phyloP scores from a whole-genome alignment of 164 flowering plant genomes.

The Houttuynia cordata region DNA sequence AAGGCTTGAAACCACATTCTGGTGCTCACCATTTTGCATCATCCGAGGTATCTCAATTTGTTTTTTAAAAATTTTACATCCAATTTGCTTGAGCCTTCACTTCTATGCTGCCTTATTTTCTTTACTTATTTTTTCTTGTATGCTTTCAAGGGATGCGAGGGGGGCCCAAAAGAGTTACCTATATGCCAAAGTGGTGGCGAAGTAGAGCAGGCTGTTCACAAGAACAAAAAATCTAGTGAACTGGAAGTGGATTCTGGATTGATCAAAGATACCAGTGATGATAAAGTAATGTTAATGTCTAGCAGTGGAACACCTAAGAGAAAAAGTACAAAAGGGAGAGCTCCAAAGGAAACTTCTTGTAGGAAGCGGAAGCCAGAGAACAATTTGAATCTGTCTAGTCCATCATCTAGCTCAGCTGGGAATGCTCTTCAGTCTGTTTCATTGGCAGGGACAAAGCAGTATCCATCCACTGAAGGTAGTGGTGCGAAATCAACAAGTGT shows the following conservation, averaged over 20 bases:
- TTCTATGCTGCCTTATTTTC: not conserved
- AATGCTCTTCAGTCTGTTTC: constrained; percentile 20
- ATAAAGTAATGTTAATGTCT: constrained; percentile 34
- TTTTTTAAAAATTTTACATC: not conserved
- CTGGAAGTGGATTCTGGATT: constrained; percentile 11
- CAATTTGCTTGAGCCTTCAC: not conserved
- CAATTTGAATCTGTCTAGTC: constrained; percentile 18
- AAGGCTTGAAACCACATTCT: constrained; percentile 29
- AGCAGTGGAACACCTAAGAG: constrained; percentile 32
- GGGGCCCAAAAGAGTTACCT: not conserved
- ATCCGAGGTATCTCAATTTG: constrained; percentile 22
- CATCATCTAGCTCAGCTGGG: constrained; percentile 21
- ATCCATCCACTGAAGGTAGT: constrained; percentile 21
- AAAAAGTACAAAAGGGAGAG: constrained; percentile 30
- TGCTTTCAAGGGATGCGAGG: not conserved
- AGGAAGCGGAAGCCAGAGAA: constrained; percentile 20
- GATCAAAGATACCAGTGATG: constrained; percentile 20
- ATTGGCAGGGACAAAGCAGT: constrained; percentile 23
- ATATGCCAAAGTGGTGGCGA: not conserved
- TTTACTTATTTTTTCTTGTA: not conserved
- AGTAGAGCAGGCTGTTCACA: constrained; percentile 2
- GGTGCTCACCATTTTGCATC: constrained; percentile 14
- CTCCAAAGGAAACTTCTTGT: constrained; percentile 25
- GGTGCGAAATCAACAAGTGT: constrained; percentile 24
- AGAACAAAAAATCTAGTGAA: constrained; percentile 15